Conservation (phyloP, 2,329 filamentous ascomycete genomes). For the Aspergillus sp. region DNA sequence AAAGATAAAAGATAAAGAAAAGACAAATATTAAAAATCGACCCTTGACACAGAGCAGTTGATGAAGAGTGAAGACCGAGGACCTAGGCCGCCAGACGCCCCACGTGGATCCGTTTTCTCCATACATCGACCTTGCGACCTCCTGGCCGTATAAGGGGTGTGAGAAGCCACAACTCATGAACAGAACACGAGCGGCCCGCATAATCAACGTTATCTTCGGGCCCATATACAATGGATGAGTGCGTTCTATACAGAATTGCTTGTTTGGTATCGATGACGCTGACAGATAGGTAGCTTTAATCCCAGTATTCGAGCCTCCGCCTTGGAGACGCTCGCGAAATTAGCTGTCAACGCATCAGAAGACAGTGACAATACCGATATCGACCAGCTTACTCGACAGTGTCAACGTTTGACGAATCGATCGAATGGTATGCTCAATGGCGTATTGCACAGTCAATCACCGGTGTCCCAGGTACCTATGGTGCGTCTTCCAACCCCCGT, state of each 20-base stretch:
- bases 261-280: conserved; percentile 10
- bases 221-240: conserved; percentile 33
- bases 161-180: neutral
- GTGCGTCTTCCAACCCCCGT: conserved; percentile 22
- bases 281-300: conserved; percentile 26
- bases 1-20: too few relatives aligned
- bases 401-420: conserved; percentile 23
- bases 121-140: neutral
- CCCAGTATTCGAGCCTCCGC: conserved; percentile 41
- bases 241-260: conserved; percentile 10
- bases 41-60: neutral
- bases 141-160: neutral
- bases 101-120: conserved; percentile 1
- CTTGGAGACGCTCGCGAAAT: conserved; percentile 44
- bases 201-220: neutral
- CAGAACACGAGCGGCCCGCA: neutral
- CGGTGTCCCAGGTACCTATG: conserved; percentile 42
- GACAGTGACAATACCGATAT: conserved; percentile 35
- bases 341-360: conserved; percentile 38
- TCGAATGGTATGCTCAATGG: conserved; percentile 37
- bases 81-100: neutral
- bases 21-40: too few relatives aligned
- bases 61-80: neutral
- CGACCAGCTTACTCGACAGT: conserved; percentile 35
- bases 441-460: conserved; percentile 36